Conservation (phyloP, 2,329 filamentous ascomycete genomes). For the Pseudogymnoascus sp. region DNA sequence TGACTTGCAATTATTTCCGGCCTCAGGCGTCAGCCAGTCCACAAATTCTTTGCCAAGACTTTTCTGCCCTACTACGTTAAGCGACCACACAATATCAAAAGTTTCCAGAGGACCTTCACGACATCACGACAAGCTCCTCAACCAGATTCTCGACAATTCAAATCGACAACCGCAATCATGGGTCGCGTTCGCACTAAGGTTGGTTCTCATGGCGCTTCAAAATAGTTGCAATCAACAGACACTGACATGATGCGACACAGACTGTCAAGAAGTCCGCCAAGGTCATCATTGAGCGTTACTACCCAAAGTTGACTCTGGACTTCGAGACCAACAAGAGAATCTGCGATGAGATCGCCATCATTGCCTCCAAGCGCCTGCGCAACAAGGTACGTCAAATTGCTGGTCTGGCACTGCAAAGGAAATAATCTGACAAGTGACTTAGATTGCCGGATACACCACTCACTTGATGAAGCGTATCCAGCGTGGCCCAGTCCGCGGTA, state of each 20-base stretch:
- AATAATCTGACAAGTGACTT: not conserved
- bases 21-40: not conserved
- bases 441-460: conserved; percentile 98
- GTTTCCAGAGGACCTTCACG: not conserved
- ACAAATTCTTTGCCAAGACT: not conserved
- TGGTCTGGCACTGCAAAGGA: not conserved
- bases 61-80: conserved; percentile 2
- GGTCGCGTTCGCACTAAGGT: conserved; percentile 38
- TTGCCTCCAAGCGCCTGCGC: conserved; percentile 95
- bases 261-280: conserved; percentile 85
- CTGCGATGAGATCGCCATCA: conserved; percentile 99
- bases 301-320: conserved; percentile 96
- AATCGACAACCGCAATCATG: conserved; percentile 28
- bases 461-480: conserved; percentile 99
- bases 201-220: conserved; percentile 17
- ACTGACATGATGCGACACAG: conserved; percentile 26
- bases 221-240: conserved; percentile 15
- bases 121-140: conserved; percentile 4
- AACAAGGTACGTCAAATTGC: conserved; percentile 71
- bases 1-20: not conserved
- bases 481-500: conserved; percentile 97
- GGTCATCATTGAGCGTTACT: conserved; percentile 99
- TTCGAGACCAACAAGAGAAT: conserved; percentile 99
- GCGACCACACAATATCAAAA: conserved; percentile 8
- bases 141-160: conserved; percentile 16